phyloP scores from a whole-genome alignment of 2,329 filamentous ascomycete genomes.

The Penicillium sp. region DNA sequence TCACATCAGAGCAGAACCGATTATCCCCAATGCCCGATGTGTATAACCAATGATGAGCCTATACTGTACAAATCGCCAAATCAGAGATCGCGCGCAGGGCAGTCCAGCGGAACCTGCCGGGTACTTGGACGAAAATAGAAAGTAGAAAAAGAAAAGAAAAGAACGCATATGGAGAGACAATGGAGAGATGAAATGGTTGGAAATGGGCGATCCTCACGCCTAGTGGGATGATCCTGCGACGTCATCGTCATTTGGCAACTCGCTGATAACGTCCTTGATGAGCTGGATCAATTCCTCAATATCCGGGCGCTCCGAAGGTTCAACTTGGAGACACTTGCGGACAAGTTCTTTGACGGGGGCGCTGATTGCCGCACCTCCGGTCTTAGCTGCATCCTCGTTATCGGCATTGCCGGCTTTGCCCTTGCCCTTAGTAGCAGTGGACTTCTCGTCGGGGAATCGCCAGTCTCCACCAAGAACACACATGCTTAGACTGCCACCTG shows the following conservation, averaged over 20 bases:
- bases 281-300: constrained; percentile 80
- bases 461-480: constrained; percentile 94
- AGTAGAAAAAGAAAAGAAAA: constrained; percentile 2
- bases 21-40: background rate
- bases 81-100: constrained; percentile 10
- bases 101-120: constrained; percentile 20
- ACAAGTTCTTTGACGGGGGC: constrained; percentile 87
- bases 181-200: background rate
- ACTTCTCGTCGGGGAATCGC: constrained; percentile 87
- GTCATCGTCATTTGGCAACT: constrained; percentile 66
- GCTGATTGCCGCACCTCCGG: constrained; percentile 66
- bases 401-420: constrained; percentile 47
- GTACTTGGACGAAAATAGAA: constrained; percentile 8
- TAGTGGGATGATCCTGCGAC: constrained; percentile 30
- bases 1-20: background rate
- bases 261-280: constrained; percentile 73
- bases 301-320: constrained; percentile 85
- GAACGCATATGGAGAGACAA: background rate
- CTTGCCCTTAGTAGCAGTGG: constrained; percentile 64
- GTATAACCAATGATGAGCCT: constrained; percentile 19
- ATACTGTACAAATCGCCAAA: constrained; percentile 32
- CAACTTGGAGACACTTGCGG: constrained; percentile 80
- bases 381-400: constrained; percentile 23
- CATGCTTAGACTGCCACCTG: constrained; percentile 87
- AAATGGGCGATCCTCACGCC: background rate